These are phyloP conservation scores for Claviceps pazoutovae DNA, from an alignment of 2,329 filamentous ascomycete genomes.

Conservation along the genomic window DNA sequence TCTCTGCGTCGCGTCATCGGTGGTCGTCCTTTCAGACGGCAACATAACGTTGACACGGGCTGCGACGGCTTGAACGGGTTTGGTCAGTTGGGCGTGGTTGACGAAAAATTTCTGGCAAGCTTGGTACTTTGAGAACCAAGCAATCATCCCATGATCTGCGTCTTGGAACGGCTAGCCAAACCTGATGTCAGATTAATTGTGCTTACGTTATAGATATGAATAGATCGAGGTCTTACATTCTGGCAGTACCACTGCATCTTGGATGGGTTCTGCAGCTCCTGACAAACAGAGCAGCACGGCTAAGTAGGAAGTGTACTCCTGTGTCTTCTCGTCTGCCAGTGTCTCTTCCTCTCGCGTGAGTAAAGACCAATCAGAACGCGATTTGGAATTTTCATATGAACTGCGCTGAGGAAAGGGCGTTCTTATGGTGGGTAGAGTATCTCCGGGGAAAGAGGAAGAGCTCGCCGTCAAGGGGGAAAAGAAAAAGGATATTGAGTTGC, in stretches of 20 bases:
- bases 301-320: not conserved
- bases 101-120: conserved; percentile 85
- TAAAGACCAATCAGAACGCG: not conserved
- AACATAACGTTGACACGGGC: conserved; percentile 85
- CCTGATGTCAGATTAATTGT: not conserved
- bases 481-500: not conserved
- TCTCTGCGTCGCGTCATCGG: conserved; percentile 9
- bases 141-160: conserved; percentile 62
- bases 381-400: not conserved
- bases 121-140: conserved; percentile 86
- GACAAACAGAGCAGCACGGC: not conserved
- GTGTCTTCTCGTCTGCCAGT: not conserved
- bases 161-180: conserved; percentile 27
- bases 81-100: conserved; percentile 75
- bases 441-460: not conserved
- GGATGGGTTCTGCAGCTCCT: too few relatives aligned
- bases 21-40: conserved; percentile 57
- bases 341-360: not conserved
- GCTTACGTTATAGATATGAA: not conserved
- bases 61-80: conserved; percentile 72
- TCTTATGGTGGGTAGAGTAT: not conserved
- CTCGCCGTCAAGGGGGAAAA: not conserved
- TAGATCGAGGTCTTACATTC: conserved; percentile 8
- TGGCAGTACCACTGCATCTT: conserved; percentile 10
- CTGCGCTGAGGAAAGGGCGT: not conserved